phyloP scores from a whole-genome alignment of 2,329 filamentous ascomycete species.

The Aspergillus sclerotialis region DNA sequence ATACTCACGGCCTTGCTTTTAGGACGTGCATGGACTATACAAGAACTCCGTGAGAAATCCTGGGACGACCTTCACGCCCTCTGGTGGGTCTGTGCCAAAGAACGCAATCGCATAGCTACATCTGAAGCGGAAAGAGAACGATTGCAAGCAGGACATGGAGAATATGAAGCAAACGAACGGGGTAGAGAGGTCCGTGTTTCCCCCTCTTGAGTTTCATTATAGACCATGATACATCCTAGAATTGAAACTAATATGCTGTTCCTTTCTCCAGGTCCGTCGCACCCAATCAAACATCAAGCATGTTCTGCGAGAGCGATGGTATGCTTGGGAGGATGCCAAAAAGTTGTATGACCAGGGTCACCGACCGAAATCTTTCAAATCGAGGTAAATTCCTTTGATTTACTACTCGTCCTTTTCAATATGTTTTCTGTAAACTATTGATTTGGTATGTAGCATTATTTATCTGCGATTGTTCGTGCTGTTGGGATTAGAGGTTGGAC shows the following conservation, averaged over 20 bases:
- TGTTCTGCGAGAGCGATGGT: conserved; percentile 77
- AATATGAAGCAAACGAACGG: conserved; percentile 57
- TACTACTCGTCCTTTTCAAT: neutral
- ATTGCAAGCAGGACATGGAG: conserved; percentile 65
- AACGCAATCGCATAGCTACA: conserved; percentile 84
- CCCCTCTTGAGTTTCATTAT: neutral
- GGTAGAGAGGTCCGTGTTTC: conserved; percentile 55
- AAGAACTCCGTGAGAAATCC: conserved; percentile 80
- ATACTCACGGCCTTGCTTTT: conserved; percentile 10
- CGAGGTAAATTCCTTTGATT: no score
- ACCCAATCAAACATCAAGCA: conserved; percentile 83
- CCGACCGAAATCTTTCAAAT: no score
- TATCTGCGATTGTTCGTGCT: no score
- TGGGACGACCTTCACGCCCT: conserved; percentile 89
- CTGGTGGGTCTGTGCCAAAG: conserved; percentile 92
- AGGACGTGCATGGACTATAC: conserved; percentile 73
- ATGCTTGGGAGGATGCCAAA: conserved; percentile 59
- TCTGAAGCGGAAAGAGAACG: conserved; percentile 61
- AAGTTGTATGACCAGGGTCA: conserved; percentile 30
- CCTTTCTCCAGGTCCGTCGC: conserved; percentile 54
- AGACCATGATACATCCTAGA: no score
- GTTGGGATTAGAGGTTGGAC: no score
- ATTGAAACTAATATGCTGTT: no score
- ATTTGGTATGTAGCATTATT: no score
- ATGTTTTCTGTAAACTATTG: no score